Percentiles rank a stretch among this genome's conserved stretches.
phyloP scores from a whole-genome alignment of 768 basidiomycete genomes.

The Boletus fagicola region DNA sequence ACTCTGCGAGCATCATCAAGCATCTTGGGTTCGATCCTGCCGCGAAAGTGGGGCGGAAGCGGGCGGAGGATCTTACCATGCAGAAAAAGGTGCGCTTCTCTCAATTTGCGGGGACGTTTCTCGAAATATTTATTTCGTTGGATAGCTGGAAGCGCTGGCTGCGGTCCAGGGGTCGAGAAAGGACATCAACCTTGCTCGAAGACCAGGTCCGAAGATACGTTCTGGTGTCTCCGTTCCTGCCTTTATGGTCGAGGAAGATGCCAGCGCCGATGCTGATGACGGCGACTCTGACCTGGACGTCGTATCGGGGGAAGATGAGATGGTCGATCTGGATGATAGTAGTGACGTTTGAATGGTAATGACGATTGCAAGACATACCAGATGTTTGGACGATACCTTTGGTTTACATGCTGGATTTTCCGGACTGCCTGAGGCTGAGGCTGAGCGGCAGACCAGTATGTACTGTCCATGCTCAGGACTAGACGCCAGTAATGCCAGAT shows the following conservation, averaged over 20 bases:
- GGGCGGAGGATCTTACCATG: slow-evolving; percentile 38
- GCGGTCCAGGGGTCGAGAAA: slow-evolving; percentile 49
- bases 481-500: too few species aligned
- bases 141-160: slow-evolving; percentile 57
- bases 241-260: slow-evolving; percentile 26
- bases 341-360: slow-evolving; percentile 15
- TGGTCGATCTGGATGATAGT: slow-evolving; percentile 25
- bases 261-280: not conserved
- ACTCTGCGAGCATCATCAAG: slow-evolving; percentile 66
- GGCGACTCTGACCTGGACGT: slow-evolving; percentile 15
- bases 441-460: too few species aligned
- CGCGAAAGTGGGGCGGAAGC: slow-evolving; percentile 48
- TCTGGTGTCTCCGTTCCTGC: slow-evolving; percentile 51
- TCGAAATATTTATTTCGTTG: not conserved
- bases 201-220: slow-evolving; percentile 62
- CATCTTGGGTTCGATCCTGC: slow-evolving; percentile 80
- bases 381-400: not conserved
- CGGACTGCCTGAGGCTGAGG: too few species aligned
- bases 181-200: slow-evolving; percentile 57
- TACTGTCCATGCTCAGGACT: too few species aligned
- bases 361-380: not conserved
- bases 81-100: slow-evolving; percentile 55
- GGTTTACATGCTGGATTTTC: not conserved
- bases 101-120: too few species aligned
- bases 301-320: slow-evolving; percentile 8